Base-by-base conservation (phyloP, 306 rosid genomes). In the Prunus padus region DNA sequence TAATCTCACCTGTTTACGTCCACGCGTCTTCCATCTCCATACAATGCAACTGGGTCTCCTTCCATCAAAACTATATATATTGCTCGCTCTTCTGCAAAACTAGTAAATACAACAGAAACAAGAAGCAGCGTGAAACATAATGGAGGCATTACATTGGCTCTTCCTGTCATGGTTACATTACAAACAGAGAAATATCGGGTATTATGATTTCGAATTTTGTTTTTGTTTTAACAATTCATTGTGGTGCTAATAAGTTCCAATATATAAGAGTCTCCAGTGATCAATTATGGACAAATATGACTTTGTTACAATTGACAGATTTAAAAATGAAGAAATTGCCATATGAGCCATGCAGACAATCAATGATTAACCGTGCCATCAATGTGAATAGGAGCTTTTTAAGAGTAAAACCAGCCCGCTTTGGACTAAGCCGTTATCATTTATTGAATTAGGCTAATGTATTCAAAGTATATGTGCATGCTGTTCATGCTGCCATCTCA, bases 61-160 rank as follows among this genome's bases (percentile, higher is more conserved):
- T 86, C 92, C 87, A 93, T 73, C 65, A 88, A 80, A 69, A 93
- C 97, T 75, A 93, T 60, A 82, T 84, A 93, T 50, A 88, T 78
- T 3, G 79, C 85, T 75, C 89, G 73, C 31, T 88, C 84, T 79
- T 87, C 98, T 77, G 67, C 56, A 67, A 89, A 85, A 74, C 64
- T 44, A 26, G 49, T 19, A 2, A 62, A 6, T 4, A 52, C 50
- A 31, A 56, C 77, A 68, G 23, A 12, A 80, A 67, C 30, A 61
- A 75, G 42, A 45, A 83, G 46, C 30, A 15, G 60, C 30, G 28
- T 18, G 72, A 83, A 51, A 76, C 23, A 31, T 40, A 49, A 11
- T 15, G 55, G 30, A 57, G 3, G 50, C 7, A 25, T n/a, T 23
- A 57, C 26, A 10, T 25, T 37, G 28, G 61, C 46, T 74, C 11